Conservation (phyloP, 176 grass and related monocot genomes). For the Poa annua region DNA sequence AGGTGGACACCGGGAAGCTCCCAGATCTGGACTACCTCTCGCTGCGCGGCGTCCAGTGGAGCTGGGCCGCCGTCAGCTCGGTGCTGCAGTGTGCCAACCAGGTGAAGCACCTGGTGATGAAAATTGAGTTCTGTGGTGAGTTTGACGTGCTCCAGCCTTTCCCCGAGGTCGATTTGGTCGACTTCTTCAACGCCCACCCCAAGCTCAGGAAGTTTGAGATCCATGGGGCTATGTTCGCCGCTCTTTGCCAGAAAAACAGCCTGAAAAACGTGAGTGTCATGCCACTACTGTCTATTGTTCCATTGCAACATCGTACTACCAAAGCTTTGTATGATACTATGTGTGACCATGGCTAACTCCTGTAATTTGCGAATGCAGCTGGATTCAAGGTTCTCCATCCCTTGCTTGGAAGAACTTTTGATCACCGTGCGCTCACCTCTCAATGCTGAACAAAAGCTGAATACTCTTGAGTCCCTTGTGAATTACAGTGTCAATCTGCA, state of each 20-base stretch:
- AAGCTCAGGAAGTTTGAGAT: slow-evolving; percentile 89
- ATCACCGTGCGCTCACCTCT: slow-evolving; percentile 90
- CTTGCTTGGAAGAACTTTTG: slow-evolving; percentile 85
- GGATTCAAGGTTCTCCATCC: slow-evolving; percentile 74
- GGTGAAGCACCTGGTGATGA: slow-evolving; percentile 86
- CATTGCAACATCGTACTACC: slow-evolving; percentile 14
- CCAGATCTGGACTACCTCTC: slow-evolving; percentile 71
- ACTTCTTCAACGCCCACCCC: slow-evolving; percentile 81
- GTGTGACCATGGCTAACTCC: slow-evolving; percentile 29
- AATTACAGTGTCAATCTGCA: slow-evolving; percentile 66
- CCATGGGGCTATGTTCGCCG: slow-evolving; percentile 95
- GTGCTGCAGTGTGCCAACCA: slow-evolving; percentile 67
- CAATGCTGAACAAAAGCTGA: slow-evolving; percentile 95
- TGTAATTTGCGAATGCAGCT: slow-evolving; percentile 61
- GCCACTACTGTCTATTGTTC: background rate
- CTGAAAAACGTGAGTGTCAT: slow-evolving; percentile 67
- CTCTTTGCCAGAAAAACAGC: slow-evolving; percentile 94
- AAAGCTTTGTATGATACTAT: background rate
- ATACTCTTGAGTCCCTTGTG: slow-evolving; percentile 82
- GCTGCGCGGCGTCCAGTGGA: slow-evolving; percentile 88
- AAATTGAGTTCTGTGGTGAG: slow-evolving; percentile 94
- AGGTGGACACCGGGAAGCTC: slow-evolving; percentile 76
- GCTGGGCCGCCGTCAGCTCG: slow-evolving; percentile 74
- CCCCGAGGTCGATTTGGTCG: slow-evolving; percentile 83
- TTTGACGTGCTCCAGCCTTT: slow-evolving; percentile 79